A percentile compares a stretch with the other conserved stretches of the same genome.
phyloP scores from a whole-genome alignment of 768 basidiomycete species.

The Chalciporus chontae region DNA sequence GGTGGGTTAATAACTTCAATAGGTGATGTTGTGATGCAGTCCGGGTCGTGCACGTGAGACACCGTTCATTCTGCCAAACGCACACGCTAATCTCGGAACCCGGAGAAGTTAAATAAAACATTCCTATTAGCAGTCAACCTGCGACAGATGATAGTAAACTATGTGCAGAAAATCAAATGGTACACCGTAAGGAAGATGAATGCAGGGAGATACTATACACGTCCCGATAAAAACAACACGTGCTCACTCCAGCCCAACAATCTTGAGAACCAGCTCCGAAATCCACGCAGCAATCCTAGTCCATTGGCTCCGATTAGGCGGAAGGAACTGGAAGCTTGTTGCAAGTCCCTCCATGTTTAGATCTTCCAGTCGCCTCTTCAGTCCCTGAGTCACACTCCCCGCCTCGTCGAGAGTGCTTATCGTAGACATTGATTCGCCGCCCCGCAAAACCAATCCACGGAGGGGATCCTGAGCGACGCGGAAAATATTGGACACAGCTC shows the following conservation, averaged over 20 bases:
- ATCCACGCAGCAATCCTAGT: conserved; percentile 75
- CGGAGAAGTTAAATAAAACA: no score
- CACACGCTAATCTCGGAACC: neutral
- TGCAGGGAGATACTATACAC: conserved; percentile 20
- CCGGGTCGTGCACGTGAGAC: neutral
- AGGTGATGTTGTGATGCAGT: neutral
- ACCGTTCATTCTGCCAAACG: neutral
- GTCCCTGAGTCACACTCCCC: conserved; percentile 34
- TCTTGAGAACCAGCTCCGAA: conserved; percentile 53
- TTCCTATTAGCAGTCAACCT: conserved; percentile 1
- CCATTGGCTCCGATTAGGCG: conserved; percentile 49
- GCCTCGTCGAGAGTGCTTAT: conserved; percentile 61
- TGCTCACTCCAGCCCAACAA: conserved; percentile 37
- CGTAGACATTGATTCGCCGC: conserved; percentile 57
- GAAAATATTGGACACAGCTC: conserved; percentile 73
- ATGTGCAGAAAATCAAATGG: conserved; percentile 9
- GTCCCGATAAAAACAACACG: neutral
- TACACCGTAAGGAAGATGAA: conserved; percentile 1
- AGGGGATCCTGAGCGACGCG: conserved; percentile 58
- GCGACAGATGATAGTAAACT: conserved; percentile 1
- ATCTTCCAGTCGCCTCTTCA: conserved; percentile 60
- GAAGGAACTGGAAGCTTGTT: conserved; percentile 69
- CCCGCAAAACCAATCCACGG: conserved; percentile 37
- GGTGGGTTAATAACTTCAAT: neutral
- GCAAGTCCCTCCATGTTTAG: conserved; percentile 71